These are phyloP conservation scores for Backusella tarrabulga DNA, from an alignment of 192 early-diverging fungal species.

Conservation along the genomic window DNA sequence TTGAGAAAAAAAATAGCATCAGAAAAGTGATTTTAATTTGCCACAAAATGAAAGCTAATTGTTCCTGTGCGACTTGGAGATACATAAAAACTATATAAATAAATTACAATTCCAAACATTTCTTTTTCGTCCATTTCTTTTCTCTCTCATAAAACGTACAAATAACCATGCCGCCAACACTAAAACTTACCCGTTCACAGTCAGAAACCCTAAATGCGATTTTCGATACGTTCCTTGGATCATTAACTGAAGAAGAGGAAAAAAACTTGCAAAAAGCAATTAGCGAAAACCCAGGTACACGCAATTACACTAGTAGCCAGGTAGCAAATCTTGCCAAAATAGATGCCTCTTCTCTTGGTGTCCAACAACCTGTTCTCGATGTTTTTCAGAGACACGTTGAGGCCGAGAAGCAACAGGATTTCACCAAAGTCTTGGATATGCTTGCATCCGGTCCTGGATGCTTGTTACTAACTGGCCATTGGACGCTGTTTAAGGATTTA, in stretches of 20 bases:
- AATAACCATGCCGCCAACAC: neutral
- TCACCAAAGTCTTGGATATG: conserved; percentile 21
- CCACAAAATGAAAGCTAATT: neutral
- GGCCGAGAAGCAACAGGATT: conserved; percentile 17
- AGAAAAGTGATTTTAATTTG: too few species aligned
- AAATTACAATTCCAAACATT: neutral
- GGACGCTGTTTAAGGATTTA: conserved; percentile 32
- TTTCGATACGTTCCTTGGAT: conserved; percentile 45
- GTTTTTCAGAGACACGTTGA: neutral
- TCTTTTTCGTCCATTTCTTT: neutral
- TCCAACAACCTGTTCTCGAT: neutral
- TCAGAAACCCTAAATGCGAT: conserved; percentile 41
- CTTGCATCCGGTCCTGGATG: conserved; percentile 37
- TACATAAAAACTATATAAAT: neutral
- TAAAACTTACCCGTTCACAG: conserved; percentile 20
- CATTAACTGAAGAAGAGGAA: conserved; percentile 37
- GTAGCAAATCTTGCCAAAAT: conserved; percentile 25
- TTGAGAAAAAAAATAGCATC: neutral
- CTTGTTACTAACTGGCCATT: conserved; percentile 27
- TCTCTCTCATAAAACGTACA: neutral
- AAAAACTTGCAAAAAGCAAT: conserved; percentile 19
- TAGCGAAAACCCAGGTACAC: conserved; percentile 6
- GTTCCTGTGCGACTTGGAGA: neutral
- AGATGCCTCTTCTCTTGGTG: neutral
- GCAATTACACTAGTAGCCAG: conserved; percentile 24